Percentiles rank a stretch among this genome's conserved stretches.
phyloP scores from a whole-genome alignment of 202 grass and related monocot species.

The Carex arenaria region DNA sequence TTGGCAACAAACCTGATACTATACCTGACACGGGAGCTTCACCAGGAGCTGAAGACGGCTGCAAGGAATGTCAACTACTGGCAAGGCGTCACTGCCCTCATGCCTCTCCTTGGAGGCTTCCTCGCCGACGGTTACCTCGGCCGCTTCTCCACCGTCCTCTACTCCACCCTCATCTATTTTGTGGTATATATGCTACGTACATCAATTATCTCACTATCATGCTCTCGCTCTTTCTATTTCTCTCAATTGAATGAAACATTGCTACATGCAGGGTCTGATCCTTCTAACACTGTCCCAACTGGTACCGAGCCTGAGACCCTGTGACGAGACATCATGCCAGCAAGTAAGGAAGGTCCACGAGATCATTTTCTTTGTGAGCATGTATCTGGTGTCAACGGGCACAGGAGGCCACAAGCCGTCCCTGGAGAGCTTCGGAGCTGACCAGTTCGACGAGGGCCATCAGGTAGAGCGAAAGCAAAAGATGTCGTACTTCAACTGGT shows the following conservation, averaged over 20 bases:
- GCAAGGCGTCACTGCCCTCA: conserved; percentile 62
- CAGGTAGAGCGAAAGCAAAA: conserved; percentile 53
- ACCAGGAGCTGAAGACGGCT: conserved; percentile 60
- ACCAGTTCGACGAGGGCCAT: conserved; percentile 82
- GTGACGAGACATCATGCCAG: conserved; percentile 5
- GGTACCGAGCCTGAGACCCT: conserved; percentile 30
- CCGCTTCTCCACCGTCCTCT: conserved; percentile 48
- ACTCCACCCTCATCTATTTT: conserved; percentile 67
- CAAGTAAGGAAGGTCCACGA: conserved; percentile 38
- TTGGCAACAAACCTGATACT: conserved; percentile 67
- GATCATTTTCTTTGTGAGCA: conserved; percentile 50
- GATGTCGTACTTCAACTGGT: conserved; percentile 99
- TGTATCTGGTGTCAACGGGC: conserved; percentile 68
- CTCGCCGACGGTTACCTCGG: conserved; percentile 73
- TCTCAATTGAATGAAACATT: neutral
- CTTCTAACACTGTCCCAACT: conserved; percentile 51
- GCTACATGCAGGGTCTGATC: conserved; percentile 39
- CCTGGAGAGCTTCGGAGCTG: conserved; percentile 87
- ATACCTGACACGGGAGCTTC: conserved; percentile 64
- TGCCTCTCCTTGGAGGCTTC: conserved; percentile 76
- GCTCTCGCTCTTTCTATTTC: neutral
- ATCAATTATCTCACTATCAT: neutral
- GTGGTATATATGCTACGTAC: conserved; percentile 19
- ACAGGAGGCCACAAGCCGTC: conserved; percentile 83
- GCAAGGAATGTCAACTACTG: conserved; percentile 80